A percentile compares a stretch with the other conserved stretches of the same genome.
These are phyloP conservation scores for Fusarium lyarnte DNA, from an alignment of 2,329 filamentous ascomycete species.

Conservation along the genomic window DNA sequence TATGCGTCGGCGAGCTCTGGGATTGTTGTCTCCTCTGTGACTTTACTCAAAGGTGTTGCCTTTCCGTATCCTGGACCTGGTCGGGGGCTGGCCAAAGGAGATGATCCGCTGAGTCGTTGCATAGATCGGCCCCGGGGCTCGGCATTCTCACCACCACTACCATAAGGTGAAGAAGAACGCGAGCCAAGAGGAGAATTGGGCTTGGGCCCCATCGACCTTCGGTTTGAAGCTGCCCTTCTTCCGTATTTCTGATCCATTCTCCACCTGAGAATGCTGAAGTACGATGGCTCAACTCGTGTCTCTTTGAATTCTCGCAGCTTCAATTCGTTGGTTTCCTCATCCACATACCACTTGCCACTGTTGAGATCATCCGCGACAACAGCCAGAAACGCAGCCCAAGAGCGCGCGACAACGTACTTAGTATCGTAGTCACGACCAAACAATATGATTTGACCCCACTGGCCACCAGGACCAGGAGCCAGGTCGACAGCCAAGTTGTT, in stretches of 20 bases:
- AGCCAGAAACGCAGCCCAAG: constrained; percentile 89
- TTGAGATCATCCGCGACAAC: constrained; percentile 88
- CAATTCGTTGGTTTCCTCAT: constrained; percentile 90
- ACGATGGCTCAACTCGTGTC: constrained; percentile 87
- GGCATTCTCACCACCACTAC: constrained; percentile 68
- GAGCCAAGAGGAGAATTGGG: constrained; percentile 58
- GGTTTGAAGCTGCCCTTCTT: constrained; percentile 63
- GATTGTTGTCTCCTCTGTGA: constrained; percentile 72
- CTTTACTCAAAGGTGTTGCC: constrained; percentile 75
- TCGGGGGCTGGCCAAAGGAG: constrained; percentile 70
- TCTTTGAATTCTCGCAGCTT: constrained; percentile 93
- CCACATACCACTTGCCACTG: constrained; percentile 90
- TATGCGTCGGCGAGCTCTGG: constrained; percentile 51
- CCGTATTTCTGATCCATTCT: constrained; percentile 96
- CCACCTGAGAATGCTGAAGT: constrained; percentile 95
- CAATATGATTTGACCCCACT: constrained; percentile 96
- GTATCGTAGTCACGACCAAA: constrained; percentile 98
- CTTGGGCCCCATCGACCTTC: constrained; percentile 62
- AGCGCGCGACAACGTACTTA: constrained; percentile 95
- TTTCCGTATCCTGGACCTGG: constrained; percentile 67
- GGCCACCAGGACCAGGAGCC: constrained; percentile 86
- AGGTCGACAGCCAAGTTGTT: constrained; percentile 97
- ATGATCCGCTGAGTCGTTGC: constrained; percentile 73
- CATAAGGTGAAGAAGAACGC: constrained; percentile 69
- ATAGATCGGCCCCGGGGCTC: constrained; percentile 76